Evolutionary conservation across 371 early-diverging fungal genomes (phyloP), one percentile per base, ranked within the genome.

Genomic region (Haplosporangium sp.): DNA sequence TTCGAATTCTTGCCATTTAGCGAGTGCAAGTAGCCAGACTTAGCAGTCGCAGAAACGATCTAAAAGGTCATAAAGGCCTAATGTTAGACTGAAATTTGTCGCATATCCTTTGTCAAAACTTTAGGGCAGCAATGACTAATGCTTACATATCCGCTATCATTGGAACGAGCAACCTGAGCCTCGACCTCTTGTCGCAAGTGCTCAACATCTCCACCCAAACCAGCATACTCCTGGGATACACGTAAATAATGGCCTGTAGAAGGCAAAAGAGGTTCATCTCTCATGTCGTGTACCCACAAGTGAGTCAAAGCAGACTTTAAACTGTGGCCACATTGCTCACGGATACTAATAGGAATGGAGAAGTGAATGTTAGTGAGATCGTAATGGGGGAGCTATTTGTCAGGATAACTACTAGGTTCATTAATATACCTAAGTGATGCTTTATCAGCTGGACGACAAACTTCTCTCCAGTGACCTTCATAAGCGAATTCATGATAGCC

Each of bases 321-420:
- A 19, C 94, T 86, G 78, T 97, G 94, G 0, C 97, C 98, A 17
- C 93, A 97, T 70, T 96, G 93, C 45, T 92, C 83, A 38, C 98
- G 93, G 65, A 97, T 89, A 73, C 95, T 95, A 83, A 11, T 57
- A 17, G 37, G 11, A 27, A 15, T 44, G 4, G 34, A 13, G 27
- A 27, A 27, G 27, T 27, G 27, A 27, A 27, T 27, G 27, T 27
- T 27, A 27, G 27, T 27, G 27, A 27, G 27, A 27, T 1, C 27
- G 27, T 27, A 27, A 27, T 27, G 27, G 27, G 27, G 27, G 27
- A 15, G 7, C 38, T 58, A 13, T 37, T 39, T 13, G 34, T 55
- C 55, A 58, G 15, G 58, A 37, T 13, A 38, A 35, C 15, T 27
- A 27, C 27, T 27, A 27, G 0, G 27, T 37, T 37, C 34, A 58